A percentile compares a stretch with the other conserved stretches of the same genome.
These are phyloP conservation scores for Pleurotus ostreatus DNA, from an alignment of 768 basidiomycete species.

Conservation along the genomic window DNA sequence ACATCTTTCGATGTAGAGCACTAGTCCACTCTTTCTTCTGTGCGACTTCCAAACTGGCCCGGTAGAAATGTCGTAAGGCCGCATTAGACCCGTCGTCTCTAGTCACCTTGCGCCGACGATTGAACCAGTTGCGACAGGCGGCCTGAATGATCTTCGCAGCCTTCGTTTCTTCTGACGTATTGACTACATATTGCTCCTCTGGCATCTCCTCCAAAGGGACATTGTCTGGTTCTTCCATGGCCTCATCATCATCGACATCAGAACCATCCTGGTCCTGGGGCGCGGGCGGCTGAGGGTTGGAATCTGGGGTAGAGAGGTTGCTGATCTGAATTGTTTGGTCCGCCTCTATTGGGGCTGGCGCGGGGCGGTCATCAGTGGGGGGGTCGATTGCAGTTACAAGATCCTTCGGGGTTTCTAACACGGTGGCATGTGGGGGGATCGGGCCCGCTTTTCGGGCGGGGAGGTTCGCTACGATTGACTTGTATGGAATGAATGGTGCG, in stretches of 20 bases:
- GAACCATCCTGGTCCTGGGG: not conserved
- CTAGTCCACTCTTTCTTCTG: slow-evolving; percentile 22
- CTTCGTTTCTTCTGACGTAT: slow-evolving; percentile 18
- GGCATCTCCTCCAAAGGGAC: not conserved
- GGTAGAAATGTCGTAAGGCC: slow-evolving; percentile 20
- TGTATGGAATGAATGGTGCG: slow-evolving; percentile 5
- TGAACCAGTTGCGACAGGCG: slow-evolving; percentile 7
- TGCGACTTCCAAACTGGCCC: slow-evolving; percentile 22
- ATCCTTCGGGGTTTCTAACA: too few species aligned
- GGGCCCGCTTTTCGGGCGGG: not conserved
- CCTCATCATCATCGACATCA: not conserved
- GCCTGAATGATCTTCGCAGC: slow-evolving; percentile 21
- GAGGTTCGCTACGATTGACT: not conserved
- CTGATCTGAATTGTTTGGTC: too few species aligned
- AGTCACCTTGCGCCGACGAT: slow-evolving; percentile 4
- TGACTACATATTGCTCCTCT: not conserved
- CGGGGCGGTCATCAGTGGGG: too few species aligned
- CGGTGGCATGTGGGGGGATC: not conserved
- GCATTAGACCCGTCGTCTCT: slow-evolving; percentile 12
- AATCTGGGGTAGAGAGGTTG: not conserved
- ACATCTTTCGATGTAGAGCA: slow-evolving; percentile 30
- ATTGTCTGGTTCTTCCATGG: not conserved
- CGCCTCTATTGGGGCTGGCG: too few species aligned
- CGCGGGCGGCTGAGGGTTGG: not conserved
- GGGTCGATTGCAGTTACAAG: too few species aligned